Base-by-base conservation (phyloP, 306 rosid species). In the Morella rubra region DNA sequence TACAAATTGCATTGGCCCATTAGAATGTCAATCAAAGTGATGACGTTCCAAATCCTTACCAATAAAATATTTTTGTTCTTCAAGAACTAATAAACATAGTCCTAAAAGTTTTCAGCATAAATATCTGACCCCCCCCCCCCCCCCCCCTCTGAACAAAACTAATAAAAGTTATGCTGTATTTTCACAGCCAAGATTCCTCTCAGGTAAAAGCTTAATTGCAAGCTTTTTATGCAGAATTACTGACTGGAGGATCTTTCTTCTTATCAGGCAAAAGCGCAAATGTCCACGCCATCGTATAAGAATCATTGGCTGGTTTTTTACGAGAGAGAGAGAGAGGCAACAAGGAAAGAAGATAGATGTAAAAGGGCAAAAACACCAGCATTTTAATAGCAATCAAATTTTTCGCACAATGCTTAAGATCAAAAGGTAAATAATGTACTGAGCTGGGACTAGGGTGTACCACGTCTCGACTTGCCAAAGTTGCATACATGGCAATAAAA, bases 381-480 rank as follows among this genome's bases (percentile, higher is more conserved):
- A 47, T 72, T 72, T 47, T 73, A 73, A 58, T 4, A 69, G 42
- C 72, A 85, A 66, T 69, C 76, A 56, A 75, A 7, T 53, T 37
- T 56, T 64, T 54, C 62, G 70, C 65, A 74, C 58, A 71, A 69
- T 73, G 74, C 32, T 70, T 15, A 3, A 24, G 40, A 77, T 40
- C 70, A 72, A 50, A 47, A 71, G 65, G 65, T 76, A 53, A 20
- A 80, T 52, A 52, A 50, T 45, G 55, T 44, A 53, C 70, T 71
- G 72, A 67, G 76, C 67, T 77, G n/a, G 52, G 68, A 71, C 27
- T 79, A 78, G 76, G 51, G 76, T 68, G 81, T 86, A 94, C 98
- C 95, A 94, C 98, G 75, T 94, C 98, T 82, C 97, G 90, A 85
- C 95, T 94, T 51, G 98, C 98, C 88, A 90, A 84, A 81, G 98